Conservation (phyloP, 768 basidiomycete species). For the Pleurotus djamor region DNA sequence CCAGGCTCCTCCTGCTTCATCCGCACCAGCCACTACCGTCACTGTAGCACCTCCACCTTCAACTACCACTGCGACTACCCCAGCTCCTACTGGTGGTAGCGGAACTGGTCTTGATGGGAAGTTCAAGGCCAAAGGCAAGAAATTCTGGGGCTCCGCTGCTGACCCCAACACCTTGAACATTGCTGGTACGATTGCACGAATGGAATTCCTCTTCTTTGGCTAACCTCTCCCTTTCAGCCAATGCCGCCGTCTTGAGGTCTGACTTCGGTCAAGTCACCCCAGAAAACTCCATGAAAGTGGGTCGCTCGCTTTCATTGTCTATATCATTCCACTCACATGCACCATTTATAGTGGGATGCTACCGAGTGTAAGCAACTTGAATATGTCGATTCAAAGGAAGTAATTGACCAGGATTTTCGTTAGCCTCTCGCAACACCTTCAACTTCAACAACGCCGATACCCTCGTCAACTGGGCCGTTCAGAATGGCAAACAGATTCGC, state of each 20-base stretch:
- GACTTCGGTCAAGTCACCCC: slow-evolving; percentile 42
- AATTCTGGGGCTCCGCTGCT: slow-evolving; percentile 32
- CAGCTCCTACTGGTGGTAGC: slow-evolving; percentile 2
- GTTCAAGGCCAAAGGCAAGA: slow-evolving; percentile 28
- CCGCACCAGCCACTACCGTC: slow-evolving; percentile 1
- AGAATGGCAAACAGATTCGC: slow-evolving; percentile 38
- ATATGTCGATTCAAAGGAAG: too few relatives aligned
- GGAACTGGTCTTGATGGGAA: slow-evolving; percentile 23
- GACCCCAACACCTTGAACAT: slow-evolving; percentile 26
- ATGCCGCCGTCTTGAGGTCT: slow-evolving; percentile 27
- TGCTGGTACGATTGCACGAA: slow-evolving; percentile 17
- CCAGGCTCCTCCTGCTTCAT: not conserved
- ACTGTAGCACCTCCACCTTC: not conserved
- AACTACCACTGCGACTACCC: slow-evolving; percentile 2
- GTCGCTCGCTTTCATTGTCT: not conserved
- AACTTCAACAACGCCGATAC: slow-evolving; percentile 30
- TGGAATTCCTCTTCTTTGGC: too few relatives aligned
- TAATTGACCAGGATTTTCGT: not conserved
- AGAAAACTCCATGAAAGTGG: slow-evolving; percentile 43
- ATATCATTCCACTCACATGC: too few relatives aligned
- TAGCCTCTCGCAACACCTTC: slow-evolving; percentile 28
- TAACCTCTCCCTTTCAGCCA: slow-evolving; percentile 16
- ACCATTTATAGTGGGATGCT: slow-evolving; percentile 30
- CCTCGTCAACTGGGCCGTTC: slow-evolving; percentile 38
- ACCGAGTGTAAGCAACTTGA: slow-evolving; percentile 24